These are phyloP conservation scores for Albizia julibrissin DNA, from an alignment of 306 rosid species.

Conservation along the genomic window DNA sequence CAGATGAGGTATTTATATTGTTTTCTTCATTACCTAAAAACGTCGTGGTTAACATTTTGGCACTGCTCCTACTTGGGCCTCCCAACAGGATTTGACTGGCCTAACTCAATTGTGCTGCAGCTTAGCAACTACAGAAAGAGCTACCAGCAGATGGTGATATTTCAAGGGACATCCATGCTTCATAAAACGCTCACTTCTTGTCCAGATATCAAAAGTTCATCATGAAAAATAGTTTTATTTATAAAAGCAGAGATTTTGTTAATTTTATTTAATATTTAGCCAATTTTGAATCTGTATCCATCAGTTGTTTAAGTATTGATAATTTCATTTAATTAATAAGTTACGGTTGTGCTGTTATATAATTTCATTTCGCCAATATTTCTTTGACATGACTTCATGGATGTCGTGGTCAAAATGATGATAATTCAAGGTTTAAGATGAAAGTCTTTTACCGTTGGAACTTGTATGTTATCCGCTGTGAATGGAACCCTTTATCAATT, in stretches of 20 bases:
- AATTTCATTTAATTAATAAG: constrained; percentile 23
- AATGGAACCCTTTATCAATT: neutral
- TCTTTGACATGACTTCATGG: neutral
- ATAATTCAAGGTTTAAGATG: neutral
- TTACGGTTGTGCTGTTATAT: neutral
- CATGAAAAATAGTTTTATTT: constrained; percentile 25
- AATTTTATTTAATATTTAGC: constrained; percentile 22
- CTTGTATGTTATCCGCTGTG: neutral
- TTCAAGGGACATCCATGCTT: constrained; percentile 93
- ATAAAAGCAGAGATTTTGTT: constrained; percentile 36
- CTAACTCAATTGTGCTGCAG: constrained; percentile 49
- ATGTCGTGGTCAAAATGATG: neutral
- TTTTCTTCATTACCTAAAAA: constrained; percentile 2
- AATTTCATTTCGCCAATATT: neutral
- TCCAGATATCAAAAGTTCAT: constrained; percentile 47
- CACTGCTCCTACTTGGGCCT: neutral
- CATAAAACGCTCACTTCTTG: constrained; percentile 70
- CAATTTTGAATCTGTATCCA: constrained; percentile 25
- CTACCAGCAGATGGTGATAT: constrained; percentile 76
- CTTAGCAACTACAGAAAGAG: constrained; percentile 72
- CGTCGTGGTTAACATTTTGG: constrained; percentile 8
- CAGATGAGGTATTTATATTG: constrained; percentile 66
- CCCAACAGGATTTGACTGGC: constrained; percentile 13
- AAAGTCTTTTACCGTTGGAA: neutral
- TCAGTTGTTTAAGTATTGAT: constrained; percentile 23